Base-by-base conservation (phyloP, 169 alveolate species). In the Plasmodium yoelii region DNA sequence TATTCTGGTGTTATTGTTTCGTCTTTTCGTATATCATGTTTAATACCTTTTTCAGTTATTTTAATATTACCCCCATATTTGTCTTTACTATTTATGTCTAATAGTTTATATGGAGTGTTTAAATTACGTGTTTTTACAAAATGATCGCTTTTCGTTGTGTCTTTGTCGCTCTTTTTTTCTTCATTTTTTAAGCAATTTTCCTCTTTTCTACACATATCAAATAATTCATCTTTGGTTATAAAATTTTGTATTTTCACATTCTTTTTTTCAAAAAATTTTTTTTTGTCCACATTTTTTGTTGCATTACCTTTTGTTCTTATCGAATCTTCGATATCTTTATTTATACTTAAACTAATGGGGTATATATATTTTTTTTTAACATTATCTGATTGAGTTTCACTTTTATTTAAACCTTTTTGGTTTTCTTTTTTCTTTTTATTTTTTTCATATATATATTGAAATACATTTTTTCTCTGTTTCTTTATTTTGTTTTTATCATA, bases 191-290 rank as follows among this genome's bases (percentile, higher is more conserved):
- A 56, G 1, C 24, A 6, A 56, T 12, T 24, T 13, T 73, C 60
- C 18, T 28, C 87, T 59, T 26, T 57, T 57, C 28, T 73, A 49
- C 42, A 34, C 19, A 56, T 22, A 59, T 56, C 60, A 73, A 73
- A 73, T 57, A 73, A 15, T 64, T 56, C 87, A 73, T 39, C 49
- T 57, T 42, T 73, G 7, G 34, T 56, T 57, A 73, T 51, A 73
- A 73, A 59, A 56, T 73, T 73, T 73, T 44, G 34, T 57, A 56
- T 56, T 22, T 57, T 73, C 28, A 59, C 9, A 28, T 56, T 57
- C 10, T 39, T 73, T 57, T 73, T 73, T 73, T 59, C 73, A 73
- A 57, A 57, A 59, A 24, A 24, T 56, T 73, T 56, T 63, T 73
- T 57, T 34, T 34, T 34, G 42, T 34, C 4, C 7, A 34, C 42